Evolutionary conservation across 352 stramenopile species (phyloP).

Genomic region (Aphanomyces astaci): DNA sequence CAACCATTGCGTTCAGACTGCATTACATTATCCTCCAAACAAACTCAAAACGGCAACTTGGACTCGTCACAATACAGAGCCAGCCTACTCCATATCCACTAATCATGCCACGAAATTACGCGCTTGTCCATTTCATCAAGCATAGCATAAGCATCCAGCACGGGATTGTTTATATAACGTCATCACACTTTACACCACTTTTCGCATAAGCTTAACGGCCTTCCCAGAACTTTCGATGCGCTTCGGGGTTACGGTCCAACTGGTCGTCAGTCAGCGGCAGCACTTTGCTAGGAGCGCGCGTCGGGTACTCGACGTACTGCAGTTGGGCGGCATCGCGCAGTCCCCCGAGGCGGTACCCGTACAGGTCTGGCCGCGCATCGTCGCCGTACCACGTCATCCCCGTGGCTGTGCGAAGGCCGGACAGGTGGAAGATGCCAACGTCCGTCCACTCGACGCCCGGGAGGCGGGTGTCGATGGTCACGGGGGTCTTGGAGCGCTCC

Average conservation of each 20-base stretch:
- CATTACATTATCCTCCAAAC: no score
- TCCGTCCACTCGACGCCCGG: constrained; percentile 13
- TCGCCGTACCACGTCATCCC: background rate
- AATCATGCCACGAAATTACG: no score
- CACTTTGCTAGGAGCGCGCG: background rate
- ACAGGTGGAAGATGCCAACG: constrained; percentile 19
- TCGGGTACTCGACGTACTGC: constrained; percentile 7
- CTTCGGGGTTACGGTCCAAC: constrained; percentile 19
- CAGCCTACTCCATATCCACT: no score
- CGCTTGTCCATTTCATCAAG: no score
- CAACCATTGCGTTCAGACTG: no score
- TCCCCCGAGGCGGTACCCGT: constrained; percentile 14
- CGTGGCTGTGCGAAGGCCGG: background rate
- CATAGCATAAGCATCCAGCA: background rate
- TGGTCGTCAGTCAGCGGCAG: constrained; percentile 13
- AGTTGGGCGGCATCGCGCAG: constrained; percentile 7
- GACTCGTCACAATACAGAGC: background rate
- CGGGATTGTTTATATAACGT: no score
- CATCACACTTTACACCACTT: no score
- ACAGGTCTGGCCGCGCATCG: background rate
- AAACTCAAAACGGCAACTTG: background rate
- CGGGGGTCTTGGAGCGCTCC: constrained; percentile 3
- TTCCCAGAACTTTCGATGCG: constrained; percentile 21
- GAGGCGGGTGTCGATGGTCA: constrained; percentile 11
- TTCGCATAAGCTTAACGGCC: background rate